Percentiles rank a stretch among this genome's conserved stretches.
phyloP scores from a whole-genome alignment of 1,284 basidiomycete species.

The Crepidotus sp. region DNA sequence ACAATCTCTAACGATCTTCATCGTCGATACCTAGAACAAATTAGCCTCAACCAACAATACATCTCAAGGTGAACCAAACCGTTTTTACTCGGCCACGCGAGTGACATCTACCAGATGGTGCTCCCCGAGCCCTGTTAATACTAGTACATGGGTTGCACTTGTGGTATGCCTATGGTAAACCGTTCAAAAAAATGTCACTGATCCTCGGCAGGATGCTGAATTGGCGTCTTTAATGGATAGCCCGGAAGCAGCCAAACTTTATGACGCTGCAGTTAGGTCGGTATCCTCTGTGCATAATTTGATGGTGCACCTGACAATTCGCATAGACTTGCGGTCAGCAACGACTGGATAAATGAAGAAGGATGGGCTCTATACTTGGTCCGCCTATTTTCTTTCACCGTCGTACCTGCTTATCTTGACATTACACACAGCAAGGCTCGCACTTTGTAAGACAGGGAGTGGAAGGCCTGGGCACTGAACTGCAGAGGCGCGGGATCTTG shows the following conservation, averaged over 20 bases:
- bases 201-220: slow-evolving; percentile 49
- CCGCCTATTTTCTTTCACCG: slow-evolving; percentile 12
- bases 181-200: not conserved
- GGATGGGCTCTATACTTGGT: slow-evolving; percentile 60
- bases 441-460: slow-evolving; percentile 62
- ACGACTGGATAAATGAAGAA: slow-evolving; percentile 63
- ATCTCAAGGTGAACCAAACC: slow-evolving; percentile 39
- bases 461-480: slow-evolving; percentile 52
- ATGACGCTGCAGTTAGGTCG: slow-evolving; percentile 59
- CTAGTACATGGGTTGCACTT: slow-evolving; percentile 55
- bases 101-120: slow-evolving; percentile 41
- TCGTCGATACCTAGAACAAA: slow-evolving; percentile 42
- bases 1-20: slow-evolving; percentile 30
- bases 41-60: slow-evolving; percentile 49
- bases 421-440: slow-evolving; percentile 47
- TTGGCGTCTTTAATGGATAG: slow-evolving; percentile 48
- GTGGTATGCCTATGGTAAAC: slow-evolving; percentile 36
- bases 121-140: slow-evolving; percentile 58
- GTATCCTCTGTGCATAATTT: slow-evolving; percentile 16
- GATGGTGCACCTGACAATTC: not conserved
- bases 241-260: slow-evolving; percentile 51
- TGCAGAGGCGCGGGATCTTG: slow-evolving; percentile 55
- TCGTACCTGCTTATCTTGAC: slow-evolving; percentile 10
- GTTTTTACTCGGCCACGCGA: not conserved
- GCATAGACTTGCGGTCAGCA: slow-evolving; percentile 47